phyloP scores from a whole-genome alignment of 805 yeast genomes.

The Zygotorulaspora danielsina region DNA sequence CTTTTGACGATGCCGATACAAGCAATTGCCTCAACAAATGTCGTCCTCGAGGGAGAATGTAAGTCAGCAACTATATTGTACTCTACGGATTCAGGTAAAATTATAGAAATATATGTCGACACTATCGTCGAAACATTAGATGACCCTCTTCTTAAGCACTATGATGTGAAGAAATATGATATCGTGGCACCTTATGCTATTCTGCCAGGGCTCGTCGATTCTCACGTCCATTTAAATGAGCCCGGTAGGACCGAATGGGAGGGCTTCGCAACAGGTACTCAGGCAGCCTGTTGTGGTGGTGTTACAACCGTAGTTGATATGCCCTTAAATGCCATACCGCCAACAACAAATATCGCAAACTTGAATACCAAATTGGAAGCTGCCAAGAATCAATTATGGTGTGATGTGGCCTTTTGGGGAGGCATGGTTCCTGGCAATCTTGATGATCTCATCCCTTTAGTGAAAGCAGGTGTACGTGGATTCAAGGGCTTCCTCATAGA shows the following conservation, averaged over 20 bases:
- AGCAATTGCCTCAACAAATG: conserved; percentile 60
- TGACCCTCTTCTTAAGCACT: conserved; percentile 41
- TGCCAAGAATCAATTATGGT: conserved; percentile 80
- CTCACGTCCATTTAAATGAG: conserved; percentile 92
- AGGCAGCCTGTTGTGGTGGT: conserved; percentile 93
- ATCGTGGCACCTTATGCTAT: conserved; percentile 60
- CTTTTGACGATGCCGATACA: conserved; percentile 17
- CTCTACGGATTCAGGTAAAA: conserved; percentile 53
- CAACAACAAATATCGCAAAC: conserved; percentile 81
- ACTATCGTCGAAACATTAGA: conserved; percentile 35
- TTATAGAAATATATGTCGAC: conserved; percentile 46
- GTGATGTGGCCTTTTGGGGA: conserved; percentile 95
- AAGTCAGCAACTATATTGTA: conserved; percentile 63
- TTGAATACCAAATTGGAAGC: conserved; percentile 72
- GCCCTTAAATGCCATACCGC: conserved; percentile 96
- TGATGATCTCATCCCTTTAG: conserved; percentile 65
- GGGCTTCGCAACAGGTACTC: conserved; percentile 94
- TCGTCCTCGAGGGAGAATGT: conserved; percentile 45
- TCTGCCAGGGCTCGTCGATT: conserved; percentile 88
- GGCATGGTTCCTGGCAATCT: conserved; percentile 82
- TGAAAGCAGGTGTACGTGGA: conserved; percentile 85
- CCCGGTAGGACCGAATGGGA: conserved; percentile 99
- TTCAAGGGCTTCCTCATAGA: conserved; percentile 91
- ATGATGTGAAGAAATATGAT: conserved; percentile 44
- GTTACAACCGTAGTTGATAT: conserved; percentile 93